phyloP scores from a whole-genome alignment of 1,284 basidiomycete genomes.

The Phellinidium pouzarii region DNA sequence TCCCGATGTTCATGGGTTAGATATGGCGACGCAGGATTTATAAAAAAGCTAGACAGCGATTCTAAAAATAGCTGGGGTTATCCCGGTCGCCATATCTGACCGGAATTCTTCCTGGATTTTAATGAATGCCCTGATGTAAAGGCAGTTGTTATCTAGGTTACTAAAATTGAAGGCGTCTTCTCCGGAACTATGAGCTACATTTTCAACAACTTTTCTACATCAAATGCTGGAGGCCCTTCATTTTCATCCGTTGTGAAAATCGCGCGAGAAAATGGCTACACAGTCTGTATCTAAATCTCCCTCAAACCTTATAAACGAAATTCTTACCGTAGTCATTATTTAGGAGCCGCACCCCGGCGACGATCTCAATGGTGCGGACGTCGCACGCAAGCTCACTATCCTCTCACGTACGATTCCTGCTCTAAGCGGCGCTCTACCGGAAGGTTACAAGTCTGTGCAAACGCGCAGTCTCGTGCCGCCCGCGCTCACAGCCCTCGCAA shows the following conservation, averaged over 20 bases:
- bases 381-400: conserved; percentile 95
- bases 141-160: conserved; percentile 39
- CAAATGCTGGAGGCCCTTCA: conserved; percentile 47
- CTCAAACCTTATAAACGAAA: not conserved
- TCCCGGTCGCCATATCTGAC: not conserved
- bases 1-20: not conserved
- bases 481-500: conserved; percentile 58
- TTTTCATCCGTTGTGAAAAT: conserved; percentile 89
- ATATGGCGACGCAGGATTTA: not conserved
- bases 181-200: conserved; percentile 98
- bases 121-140: not conserved
- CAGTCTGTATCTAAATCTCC: conserved; percentile 42
- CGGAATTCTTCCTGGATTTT: not conserved
- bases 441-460: conserved; percentile 75
- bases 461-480: conserved; percentile 85
- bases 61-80: not conserved
- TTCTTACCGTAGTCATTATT: not conserved
- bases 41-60: not conserved
- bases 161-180: conserved; percentile 82
- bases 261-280: conserved; percentile 92
- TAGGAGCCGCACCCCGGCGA: conserved; percentile 97
- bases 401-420: conserved; percentile 72
- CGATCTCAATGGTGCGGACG: conserved; percentile 94
- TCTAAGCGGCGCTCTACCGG: conserved; percentile 47
- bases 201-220: conserved; percentile 92